These are phyloP conservation scores for Naganishia liquefaciens DNA, from an alignment of 1,284 basidiomycete species.

Conservation along the genomic window DNA sequence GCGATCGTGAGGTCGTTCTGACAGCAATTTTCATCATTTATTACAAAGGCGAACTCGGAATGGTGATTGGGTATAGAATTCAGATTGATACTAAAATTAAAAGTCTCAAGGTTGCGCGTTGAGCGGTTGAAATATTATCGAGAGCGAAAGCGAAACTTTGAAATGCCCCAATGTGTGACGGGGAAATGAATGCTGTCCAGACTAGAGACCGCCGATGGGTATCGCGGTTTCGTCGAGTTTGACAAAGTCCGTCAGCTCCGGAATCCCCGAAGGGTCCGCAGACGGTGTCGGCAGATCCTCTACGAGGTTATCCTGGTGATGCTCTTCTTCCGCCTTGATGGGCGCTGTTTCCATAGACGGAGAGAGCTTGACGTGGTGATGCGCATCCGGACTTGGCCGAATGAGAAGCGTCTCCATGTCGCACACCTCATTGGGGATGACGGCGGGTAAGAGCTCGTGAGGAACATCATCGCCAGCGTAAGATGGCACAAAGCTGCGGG, in stretches of 20 bases:
- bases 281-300: slow-evolving; percentile 17
- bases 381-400: slow-evolving; percentile 1
- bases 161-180: neutral
- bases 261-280: slow-evolving; percentile 1
- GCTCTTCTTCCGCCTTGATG: slow-evolving; percentile 14
- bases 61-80: no score
- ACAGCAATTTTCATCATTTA: no score
- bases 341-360: neutral
- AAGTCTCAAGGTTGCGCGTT: neutral
- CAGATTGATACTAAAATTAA: neutral
- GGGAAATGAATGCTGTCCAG: neutral
- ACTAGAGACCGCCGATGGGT: neutral
- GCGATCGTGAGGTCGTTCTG: no score
- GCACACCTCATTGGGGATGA: slow-evolving; percentile 24
- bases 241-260: slow-evolving; percentile 9
- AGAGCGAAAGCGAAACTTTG: slow-evolving; percentile 26
- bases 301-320: slow-evolving; percentile 1
- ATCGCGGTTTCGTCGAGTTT: slow-evolving; percentile 7
- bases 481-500: slow-evolving; percentile 69
- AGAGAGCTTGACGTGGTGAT: slow-evolving; percentile 13
- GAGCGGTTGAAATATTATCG: no score
- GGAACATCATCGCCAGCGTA: slow-evolving; percentile 26
- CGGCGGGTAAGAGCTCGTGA: slow-evolving; percentile 24
- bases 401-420: slow-evolving; percentile 18
- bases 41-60: no score